Percentiles rank a stretch among this genome's conserved stretches.
Evolutionary conservation across 1,139 yeast genomes (phyloP).

Genomic region (Wickerhamiella pararugosa): DNA sequence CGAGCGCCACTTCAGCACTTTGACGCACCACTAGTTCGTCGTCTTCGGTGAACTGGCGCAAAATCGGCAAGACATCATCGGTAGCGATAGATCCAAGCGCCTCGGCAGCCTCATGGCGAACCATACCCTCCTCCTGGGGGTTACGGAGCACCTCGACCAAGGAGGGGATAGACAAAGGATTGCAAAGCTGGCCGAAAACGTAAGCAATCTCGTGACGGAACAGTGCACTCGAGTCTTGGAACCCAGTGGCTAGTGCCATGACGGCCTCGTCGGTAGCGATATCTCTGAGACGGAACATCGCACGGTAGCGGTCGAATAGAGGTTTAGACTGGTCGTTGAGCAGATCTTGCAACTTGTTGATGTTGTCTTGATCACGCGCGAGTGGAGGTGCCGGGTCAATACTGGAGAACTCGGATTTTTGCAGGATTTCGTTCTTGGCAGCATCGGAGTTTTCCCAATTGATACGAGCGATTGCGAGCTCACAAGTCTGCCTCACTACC

Average conservation of each 20-base stretch:
- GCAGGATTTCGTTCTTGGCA: slow-evolving; percentile 50
- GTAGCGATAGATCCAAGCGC: slow-evolving; percentile 95
- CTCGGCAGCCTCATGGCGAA: slow-evolving; percentile 98
- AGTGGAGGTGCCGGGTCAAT: slow-evolving; percentile 98
- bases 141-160: slow-evolving; percentile 68
- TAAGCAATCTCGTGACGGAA: slow-evolving; percentile 97
- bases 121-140: slow-evolving; percentile 86
- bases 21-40: slow-evolving; percentile 84
- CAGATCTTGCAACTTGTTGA: slow-evolving; percentile 49
- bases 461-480: slow-evolving; percentile 87
- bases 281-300: slow-evolving; percentile 95
- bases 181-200: slow-evolving; percentile 93
- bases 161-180: slow-evolving; percentile 84
- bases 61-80: slow-evolving; percentile 85
- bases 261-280: slow-evolving; percentile 89
- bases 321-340: slow-evolving; percentile 67
- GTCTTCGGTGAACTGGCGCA: slow-evolving; percentile 65
- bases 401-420: slow-evolving; percentile 63
- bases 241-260: slow-evolving; percentile 79
- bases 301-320: slow-evolving; percentile 88
- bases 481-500: slow-evolving; percentile 95
- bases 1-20: slow-evolving; percentile 90
- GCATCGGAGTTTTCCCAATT: slow-evolving; percentile 73
- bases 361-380: slow-evolving; percentile 40
- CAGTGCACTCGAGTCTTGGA: slow-evolving; percentile 77